Conservation (phyloP, 192 early-diverging fungal species). For the Podila verticillata region DNA sequence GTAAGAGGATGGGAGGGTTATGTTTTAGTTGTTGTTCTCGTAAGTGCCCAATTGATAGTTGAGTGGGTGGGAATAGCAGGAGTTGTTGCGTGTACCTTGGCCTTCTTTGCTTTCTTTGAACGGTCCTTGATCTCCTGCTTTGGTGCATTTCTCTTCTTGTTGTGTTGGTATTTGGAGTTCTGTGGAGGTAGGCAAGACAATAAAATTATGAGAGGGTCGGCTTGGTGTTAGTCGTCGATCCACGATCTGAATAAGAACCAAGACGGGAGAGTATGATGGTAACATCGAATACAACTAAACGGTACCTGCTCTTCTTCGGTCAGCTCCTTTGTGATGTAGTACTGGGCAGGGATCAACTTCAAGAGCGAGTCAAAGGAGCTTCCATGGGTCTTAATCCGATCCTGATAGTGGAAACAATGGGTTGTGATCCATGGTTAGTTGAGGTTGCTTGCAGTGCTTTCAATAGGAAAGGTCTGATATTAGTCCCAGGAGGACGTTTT, state of each 20-base stretch:
- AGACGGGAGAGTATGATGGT: not conserved
- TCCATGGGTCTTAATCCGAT: constrained; percentile 70
- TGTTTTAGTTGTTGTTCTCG: not conserved
- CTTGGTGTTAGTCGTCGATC: too few species aligned
- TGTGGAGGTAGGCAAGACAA: not conserved
- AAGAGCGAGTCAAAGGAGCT: constrained; percentile 80
- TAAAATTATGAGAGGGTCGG: not conserved
- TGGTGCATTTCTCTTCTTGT: constrained; percentile 83
- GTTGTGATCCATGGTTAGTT: too few species aligned
- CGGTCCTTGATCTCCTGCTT: constrained; percentile 84
- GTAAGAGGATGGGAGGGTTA: not conserved
- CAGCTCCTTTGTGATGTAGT: constrained; percentile 75
- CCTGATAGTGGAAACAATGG: constrained; percentile 41
- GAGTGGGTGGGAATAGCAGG: not conserved
- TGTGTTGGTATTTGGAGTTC: constrained; percentile 73
- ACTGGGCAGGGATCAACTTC: constrained; percentile 85
- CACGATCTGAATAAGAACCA: too few species aligned
- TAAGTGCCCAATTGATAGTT: too few species aligned
- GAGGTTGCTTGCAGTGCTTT: not conserved
- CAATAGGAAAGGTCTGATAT: not conserved
- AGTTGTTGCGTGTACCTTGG: constrained; percentile 69
- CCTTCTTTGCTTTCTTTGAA: constrained; percentile 83
- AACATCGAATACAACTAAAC: not conserved
- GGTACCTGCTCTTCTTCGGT: constrained; percentile 60
- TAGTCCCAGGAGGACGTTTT: too few species aligned